Evolutionary conservation across 345 rosid genomes (phyloP), one percentile per base, ranked within the genome.

Genomic region (Syzygium aromaticum): DNA sequence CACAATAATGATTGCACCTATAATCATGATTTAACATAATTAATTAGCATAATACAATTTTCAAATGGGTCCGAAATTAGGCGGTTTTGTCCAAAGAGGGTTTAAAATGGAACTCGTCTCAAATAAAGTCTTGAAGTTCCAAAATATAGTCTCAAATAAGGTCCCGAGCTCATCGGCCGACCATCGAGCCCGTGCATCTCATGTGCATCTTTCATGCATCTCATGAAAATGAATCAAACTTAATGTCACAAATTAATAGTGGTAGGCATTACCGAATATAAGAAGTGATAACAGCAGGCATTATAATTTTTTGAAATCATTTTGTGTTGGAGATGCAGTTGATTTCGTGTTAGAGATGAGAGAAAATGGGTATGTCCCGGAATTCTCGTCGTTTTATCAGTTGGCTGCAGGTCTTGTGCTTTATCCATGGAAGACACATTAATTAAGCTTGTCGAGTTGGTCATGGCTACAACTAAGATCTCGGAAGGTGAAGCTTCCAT

Each of bases 371-470:
- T 90, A 89, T 90, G 67, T 95, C 88, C 98, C 97, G 0, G 98
- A 96, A 91, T 95, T 94, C 84, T 90, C 96, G 2, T 94, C 98
- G 3, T 93, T 96, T 90, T 92, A 90, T 87, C 92, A 92, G 98
- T 93, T 97, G 89, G 98, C 98, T 25, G 98, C 95, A 91, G 99
- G 98, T 86, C 96, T 30, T 90, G 90, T 86, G 80, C 96, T 86
- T 90, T 95, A 86, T 88, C 95, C 16, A 95, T 91, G 98, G 98
- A 92, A 88, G 95, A 92, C 51, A 95, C 95, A 19, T 88, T 97
- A 73, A 86, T 91, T 21, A 94, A 92, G 90, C 93, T 97, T 78
- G 82, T 96, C 33, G 91, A 92, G 82, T 84, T 91, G 92, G 91
- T 96, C 52, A 96, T 95, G 96, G 95, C 95, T 89, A 93, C 90